Evolutionary conservation across 768 basidiomycete species (phyloP), one percentile per base, ranked within the genome.

Genomic region (Pholiota microspora): DNA sequence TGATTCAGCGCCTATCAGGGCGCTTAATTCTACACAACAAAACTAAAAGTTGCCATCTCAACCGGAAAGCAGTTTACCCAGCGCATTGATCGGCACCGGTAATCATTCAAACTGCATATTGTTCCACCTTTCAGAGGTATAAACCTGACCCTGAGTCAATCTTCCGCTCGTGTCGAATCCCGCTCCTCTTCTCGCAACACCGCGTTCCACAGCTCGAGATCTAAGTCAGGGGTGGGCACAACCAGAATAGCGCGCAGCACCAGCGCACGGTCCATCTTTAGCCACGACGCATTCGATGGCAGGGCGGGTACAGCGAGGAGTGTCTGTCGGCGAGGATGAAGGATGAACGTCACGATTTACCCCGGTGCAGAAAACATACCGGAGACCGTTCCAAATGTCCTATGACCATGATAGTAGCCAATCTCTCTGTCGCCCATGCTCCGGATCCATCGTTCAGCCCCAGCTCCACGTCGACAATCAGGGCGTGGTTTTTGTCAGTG

Each of bases 401-500:
- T 36, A 87, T 67, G 18, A 76, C 77, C 70, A 81, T 79, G 32
- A 86, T 69, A 32, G 73, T 73, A 57, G 72, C 67, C 57, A 82
- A 73, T 21, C 71, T 74, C 59, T 88, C 83, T 36, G 73, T 69
- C 23, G 78, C 71, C 86, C 87, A 88, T 28, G 57, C 51, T 10
- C 59, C 49, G 24, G 71, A 67, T 58, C 64, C 61, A 0, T 67
- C 59, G 61, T 77, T 75, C 32, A 87, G 56, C 54, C 81, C 82
- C 10, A 84, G 72, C 42, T 76, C 72, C 7, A 75, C 76, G 62
- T 89, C 85, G 7, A 88, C 79, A 8, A 85, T 69, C 45, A 88
- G 62, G 18, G 18, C 29, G 73, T 82, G n/a, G 67, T 66, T 10
- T 74, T 24, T 27, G 23, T 73, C 45, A n/a, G 77, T 59, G 28